Base-by-base conservation (phyloP, 192 early-diverging fungal species). In the Coemansia aciculifera region DNA sequence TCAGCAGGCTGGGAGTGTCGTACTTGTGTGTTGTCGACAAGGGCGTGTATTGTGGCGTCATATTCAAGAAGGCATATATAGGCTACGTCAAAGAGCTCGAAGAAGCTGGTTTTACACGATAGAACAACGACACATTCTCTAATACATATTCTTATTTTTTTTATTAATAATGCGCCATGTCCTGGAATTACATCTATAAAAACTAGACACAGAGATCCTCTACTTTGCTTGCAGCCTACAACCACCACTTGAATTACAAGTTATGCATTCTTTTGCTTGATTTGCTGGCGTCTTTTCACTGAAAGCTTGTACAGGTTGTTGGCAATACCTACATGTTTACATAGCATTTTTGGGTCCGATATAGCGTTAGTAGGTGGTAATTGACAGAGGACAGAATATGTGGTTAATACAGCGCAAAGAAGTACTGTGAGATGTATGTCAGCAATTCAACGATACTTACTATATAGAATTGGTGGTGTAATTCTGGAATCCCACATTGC, bases 51-150 rank as follows among this genome's bases (percentile, higher is more conserved):
- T 87, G 89, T 43, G 95, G 94, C 19, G 86, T 94, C 46, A 90
- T 97, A 27, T 89, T 91, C 73, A 97, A 96, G 80, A 94, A 94
- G 71, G 75, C 86, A 19, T 74, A 95, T 15, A 75, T 96, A n/a
- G 86, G 85, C 7, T 94, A 88, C 68, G 69, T 92, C 15, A 91
- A 89, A 57, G 89, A 90, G 63, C 69, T 90, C 11, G 88, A 90
- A 44, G 85, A 90, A 49, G 72, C 86, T 38, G 74, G 85, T 8
- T 81, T 79, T 49, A 69, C 67, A 9, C 59, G 63, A 34, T 72
- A 66, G 59, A 78, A 39, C 27, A 31, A n/a, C 5, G 5, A 17
- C 49, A 59, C 54, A n/a, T 3, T 3, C 17, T 12, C 51, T 36
- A 52, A 13, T 32, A 54, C 31, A 15, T 52, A 19, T 8, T 36